Conservation (phyloP, 306 rosid genomes). For the Sphenostylis stenocarpa region DNA sequence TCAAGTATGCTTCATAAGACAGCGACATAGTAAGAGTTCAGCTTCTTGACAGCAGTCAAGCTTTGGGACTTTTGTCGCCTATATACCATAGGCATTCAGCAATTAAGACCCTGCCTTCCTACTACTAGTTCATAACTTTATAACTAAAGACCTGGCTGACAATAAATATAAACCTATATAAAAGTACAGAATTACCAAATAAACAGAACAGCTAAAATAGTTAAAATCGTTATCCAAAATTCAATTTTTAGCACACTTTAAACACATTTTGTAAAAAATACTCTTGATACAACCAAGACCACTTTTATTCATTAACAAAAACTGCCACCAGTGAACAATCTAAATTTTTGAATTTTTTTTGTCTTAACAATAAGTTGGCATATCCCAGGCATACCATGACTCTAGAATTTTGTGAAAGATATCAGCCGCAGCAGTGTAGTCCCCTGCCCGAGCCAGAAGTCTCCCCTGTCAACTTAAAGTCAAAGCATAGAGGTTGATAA, state of each 20-base stretch:
- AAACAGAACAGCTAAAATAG: neutral
- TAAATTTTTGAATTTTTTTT: slow-evolving; percentile 17
- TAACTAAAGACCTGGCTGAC: neutral
- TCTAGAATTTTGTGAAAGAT: slow-evolving; percentile 77
- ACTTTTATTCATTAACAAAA: slow-evolving; percentile 6
- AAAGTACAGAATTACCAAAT: neutral
- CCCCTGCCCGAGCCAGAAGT: slow-evolving; percentile 95
- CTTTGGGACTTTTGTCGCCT: neutral
- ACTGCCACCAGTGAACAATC: slow-evolving; percentile 15
- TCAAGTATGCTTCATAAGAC: neutral
- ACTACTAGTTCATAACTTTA: neutral
- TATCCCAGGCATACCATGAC: slow-evolving; percentile 62
- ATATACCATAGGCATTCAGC: neutral
- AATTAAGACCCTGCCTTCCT: neutral
- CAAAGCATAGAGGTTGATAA: slow-evolving; percentile 70
- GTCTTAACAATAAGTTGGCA: neutral
- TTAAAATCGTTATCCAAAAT: neutral
- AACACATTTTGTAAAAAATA: neutral
- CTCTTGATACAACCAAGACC: neutral
- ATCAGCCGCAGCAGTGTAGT: slow-evolving; percentile 70
- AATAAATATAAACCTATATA: neutral
- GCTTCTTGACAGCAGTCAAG: neutral
- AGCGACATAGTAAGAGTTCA: neutral
- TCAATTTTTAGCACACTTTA: slow-evolving; percentile 13
- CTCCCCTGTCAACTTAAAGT: slow-evolving; percentile 99